A percentile compares a stretch with the other conserved stretches of the same genome.
These are phyloP conservation scores for Globisporangium okanoganense DNA, from an alignment of 352 stramenopile genomes.

Conservation along the genomic window DNA sequence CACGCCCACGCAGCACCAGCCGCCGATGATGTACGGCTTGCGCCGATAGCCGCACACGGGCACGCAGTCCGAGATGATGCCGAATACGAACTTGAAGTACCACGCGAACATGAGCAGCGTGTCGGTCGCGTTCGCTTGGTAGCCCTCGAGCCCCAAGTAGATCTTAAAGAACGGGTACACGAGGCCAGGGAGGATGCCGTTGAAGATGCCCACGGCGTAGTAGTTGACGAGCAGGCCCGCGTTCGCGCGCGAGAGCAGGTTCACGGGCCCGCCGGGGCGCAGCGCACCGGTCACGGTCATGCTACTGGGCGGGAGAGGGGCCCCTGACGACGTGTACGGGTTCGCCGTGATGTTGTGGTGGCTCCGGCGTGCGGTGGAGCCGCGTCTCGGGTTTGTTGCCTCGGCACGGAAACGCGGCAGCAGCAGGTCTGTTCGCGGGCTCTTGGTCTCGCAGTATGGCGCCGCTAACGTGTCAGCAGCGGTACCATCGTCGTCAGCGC, in stretches of 20 bases:
- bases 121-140: conserved; percentile 57
- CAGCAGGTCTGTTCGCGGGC: conserved; percentile 2
- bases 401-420: conserved; percentile 12
- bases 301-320: background rate
- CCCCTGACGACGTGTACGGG: background rate
- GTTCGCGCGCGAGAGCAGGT: conserved; percentile 18
- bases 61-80: conserved; percentile 59
- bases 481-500: background rate
- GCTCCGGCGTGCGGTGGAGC: background rate
- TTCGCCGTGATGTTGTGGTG: background rate
- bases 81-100: conserved; percentile 66
- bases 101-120: conserved; percentile 58
- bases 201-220: conserved; percentile 63
- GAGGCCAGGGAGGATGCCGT: conserved; percentile 57
- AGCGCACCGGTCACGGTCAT: conserved; percentile 16
- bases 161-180: conserved; percentile 77
- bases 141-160: conserved; percentile 57
- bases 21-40: conserved; percentile 67
- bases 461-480: background rate
- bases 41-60: conserved; percentile 51
- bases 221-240: conserved; percentile 62
- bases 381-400: background rate
- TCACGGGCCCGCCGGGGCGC: conserved; percentile 17
- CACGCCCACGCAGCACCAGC: conserved; percentile 40
- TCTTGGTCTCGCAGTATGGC: conserved; percentile 9